Percentiles rank a stretch among this genome's conserved stretches.
These are phyloP conservation scores for Ogataea minuta DNA, from an alignment of 805 yeast species.

Conservation along the genomic window DNA sequence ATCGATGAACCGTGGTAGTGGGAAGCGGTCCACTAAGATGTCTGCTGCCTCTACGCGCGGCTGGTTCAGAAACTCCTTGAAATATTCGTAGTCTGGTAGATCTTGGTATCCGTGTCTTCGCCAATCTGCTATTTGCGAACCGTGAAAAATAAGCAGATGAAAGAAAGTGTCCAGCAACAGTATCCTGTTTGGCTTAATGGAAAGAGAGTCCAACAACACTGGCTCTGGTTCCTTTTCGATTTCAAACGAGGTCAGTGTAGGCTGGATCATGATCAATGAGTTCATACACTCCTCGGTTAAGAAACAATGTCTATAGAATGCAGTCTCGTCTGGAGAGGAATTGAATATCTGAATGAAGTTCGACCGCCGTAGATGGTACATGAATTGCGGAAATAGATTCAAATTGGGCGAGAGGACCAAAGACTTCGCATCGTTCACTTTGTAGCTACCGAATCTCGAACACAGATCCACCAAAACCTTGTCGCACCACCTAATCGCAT, in stretches of 20 bases:
- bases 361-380: slow-evolving; percentile 66
- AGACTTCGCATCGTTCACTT: slow-evolving; percentile 44
- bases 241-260: slow-evolving; percentile 59
- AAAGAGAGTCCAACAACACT: slow-evolving; percentile 61
- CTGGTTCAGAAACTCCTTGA: slow-evolving; percentile 55
- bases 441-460: slow-evolving; percentile 46
- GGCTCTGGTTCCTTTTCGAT: slow-evolving; percentile 59
- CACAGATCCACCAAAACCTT: slow-evolving; percentile 46
- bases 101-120: slow-evolving; percentile 62
- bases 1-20: slow-evolving; percentile 69
- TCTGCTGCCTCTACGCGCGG: slow-evolving; percentile 68
- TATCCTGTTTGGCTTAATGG: slow-evolving; percentile 56
- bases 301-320: slow-evolving; percentile 60
- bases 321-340: slow-evolving; percentile 71
- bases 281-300: slow-evolving; percentile 60
- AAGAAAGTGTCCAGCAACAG: slow-evolving; percentile 65
- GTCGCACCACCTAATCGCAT: slow-evolving; percentile 51
- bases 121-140: slow-evolving; percentile 67
- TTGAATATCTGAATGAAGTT: slow-evolving; percentile 64
- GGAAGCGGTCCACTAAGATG: slow-evolving; percentile 62
- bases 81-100: slow-evolving; percentile 55
- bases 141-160: slow-evolving; percentile 66
- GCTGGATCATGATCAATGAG: slow-evolving; percentile 67
- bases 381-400: slow-evolving; percentile 62
- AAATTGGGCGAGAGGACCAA: slow-evolving; percentile 49